Base-by-base conservation (phyloP, 192 early-diverging fungal species). In the Geranomyces variabilis region DNA sequence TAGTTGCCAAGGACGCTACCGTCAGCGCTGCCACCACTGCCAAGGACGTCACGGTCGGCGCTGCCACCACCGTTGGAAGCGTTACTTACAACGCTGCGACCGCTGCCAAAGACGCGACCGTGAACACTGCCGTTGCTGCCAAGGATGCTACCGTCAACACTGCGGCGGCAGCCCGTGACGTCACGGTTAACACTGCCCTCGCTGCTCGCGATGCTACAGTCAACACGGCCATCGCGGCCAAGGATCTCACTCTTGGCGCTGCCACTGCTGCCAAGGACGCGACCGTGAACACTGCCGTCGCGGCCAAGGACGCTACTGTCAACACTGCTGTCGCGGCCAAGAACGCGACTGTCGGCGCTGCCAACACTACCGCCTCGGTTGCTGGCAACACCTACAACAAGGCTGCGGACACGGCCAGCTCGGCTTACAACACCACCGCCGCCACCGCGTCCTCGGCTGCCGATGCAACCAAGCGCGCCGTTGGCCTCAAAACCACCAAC, bases 331-430 rank as follows among this genome's bases (percentile, higher is more conserved):
- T 51, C 7, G 44, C 56, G 0, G 55, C 36, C 33, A 33, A 36
- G 45, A 73, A 75, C 76, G 70, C 61, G 53, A 63, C 66, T 29
- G 73, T 63, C 1, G 28, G 69, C 22, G 46, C 75, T 22, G 64
- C 64, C 74, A 36, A 44, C 43, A 69, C 57, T 24, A 46, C 58
- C 31, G 74, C 74, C 14, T 7, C 2, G 9, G 58, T 33, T 2
- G 58, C 31, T 17, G 58, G 58, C 24, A 0, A 9, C 43, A 36
- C 66, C 7, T 47, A 24, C 59, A 70, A 70, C 26, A 45, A 9
- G 5, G 59, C 56, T n/a, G 41, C 56, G 13, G 15, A 62, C 43
- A 33, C 26, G 10, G 58, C 69, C 21, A 17, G 30, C 0, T n/a
- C 69, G 8, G 33, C 67, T 17, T 69, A 69, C 55, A 4, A 69